These are phyloP conservation scores for Citrus sp. DNA, from an alignment of 345 rosid species.

Conservation along the genomic window DNA sequence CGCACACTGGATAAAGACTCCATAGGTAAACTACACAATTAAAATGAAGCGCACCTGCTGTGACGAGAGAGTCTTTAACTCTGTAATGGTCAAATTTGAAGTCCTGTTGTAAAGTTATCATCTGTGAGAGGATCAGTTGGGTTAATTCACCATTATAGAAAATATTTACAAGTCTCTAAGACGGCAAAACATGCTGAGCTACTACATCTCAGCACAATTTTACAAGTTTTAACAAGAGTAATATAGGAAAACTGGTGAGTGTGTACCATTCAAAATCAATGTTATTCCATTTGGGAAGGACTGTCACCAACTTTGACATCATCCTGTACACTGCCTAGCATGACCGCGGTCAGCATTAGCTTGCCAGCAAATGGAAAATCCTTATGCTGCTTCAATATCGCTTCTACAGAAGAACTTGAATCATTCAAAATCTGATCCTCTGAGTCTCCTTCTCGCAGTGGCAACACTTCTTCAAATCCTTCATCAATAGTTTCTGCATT, in stretches of 20 bases:
- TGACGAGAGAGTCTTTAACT: no score
- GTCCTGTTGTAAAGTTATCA: not conserved
- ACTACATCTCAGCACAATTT: not conserved
- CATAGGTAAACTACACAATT: no score
- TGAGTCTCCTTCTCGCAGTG: constrained; percentile 49
- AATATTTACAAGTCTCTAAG: not conserved
- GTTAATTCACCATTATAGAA: not conserved
- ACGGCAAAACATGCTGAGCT: not conserved
- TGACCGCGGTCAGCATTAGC: constrained; percentile 74
- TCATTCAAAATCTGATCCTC: constrained; percentile 32
- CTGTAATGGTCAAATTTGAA: no score
- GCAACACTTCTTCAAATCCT: constrained; percentile 64
- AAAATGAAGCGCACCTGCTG: no score
- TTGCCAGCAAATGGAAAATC: constrained; percentile 84
- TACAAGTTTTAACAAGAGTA: not conserved
- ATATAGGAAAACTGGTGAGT: not conserved
- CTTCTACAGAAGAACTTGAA: constrained; percentile 52
- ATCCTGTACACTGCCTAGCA: constrained; percentile 56
- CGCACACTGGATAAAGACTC: no score
- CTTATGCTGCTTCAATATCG: constrained; percentile 77
- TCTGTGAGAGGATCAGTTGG: not conserved
- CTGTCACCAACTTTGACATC: constrained; percentile 19
- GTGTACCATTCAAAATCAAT: not conserved
- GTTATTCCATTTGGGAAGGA: constrained; percentile 29
- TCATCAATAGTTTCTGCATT: constrained; percentile 57